Evolutionary conservation across 2,329 filamentous ascomycete genomes (phyloP).

Genomic region (Pyrenophora teres): DNA sequence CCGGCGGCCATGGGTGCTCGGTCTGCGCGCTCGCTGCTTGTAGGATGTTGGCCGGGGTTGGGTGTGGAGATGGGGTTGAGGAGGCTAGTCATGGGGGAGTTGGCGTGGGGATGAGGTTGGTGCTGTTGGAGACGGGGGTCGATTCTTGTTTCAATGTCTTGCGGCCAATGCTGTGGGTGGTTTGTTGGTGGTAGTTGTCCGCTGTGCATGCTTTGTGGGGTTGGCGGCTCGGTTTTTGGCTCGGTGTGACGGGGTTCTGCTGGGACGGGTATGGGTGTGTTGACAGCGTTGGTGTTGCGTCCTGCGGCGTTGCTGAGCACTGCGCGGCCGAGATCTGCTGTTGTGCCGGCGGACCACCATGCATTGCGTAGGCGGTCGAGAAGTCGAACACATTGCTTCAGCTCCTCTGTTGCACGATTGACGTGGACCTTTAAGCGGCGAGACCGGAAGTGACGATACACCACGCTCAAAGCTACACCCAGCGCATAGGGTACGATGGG

Average conservation of each 20-base stretch:
- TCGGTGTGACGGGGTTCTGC: slow-evolving; percentile 26
- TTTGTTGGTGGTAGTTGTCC: slow-evolving; percentile 15
- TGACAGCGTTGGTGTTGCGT: slow-evolving; percentile 40
- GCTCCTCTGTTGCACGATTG: slow-evolving; percentile 52
- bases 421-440: slow-evolving; percentile 55
- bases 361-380: slow-evolving; percentile 51
- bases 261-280: slow-evolving; percentile 35
- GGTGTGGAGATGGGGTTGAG: slow-evolving; percentile 36
- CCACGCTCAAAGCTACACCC: slow-evolving; percentile 60
- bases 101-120: slow-evolving; percentile 9
- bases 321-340: slow-evolving; percentile 49
- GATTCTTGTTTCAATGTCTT: slow-evolving; percentile 34
- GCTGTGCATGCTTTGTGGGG: slow-evolving; percentile 22
- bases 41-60: slow-evolving; percentile 45
- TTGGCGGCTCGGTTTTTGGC: slow-evolving; percentile 26
- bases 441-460: slow-evolving; percentile 61
- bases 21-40: slow-evolving; percentile 44
- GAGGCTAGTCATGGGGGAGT: slow-evolving; percentile 36
- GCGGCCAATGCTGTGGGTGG: slow-evolving; percentile 29
- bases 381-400: slow-evolving; percentile 51
- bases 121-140: slow-evolving; percentile 40
- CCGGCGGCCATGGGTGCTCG: slow-evolving; percentile 26
- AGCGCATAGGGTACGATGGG: slow-evolving; percentile 62
- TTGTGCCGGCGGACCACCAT: slow-evolving; percentile 55
- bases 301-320: slow-evolving; percentile 48